Base-by-base conservation (phyloP, 495 filamentous ascomycete genomes). In the Hypomontagnella submonticulosa region DNA sequence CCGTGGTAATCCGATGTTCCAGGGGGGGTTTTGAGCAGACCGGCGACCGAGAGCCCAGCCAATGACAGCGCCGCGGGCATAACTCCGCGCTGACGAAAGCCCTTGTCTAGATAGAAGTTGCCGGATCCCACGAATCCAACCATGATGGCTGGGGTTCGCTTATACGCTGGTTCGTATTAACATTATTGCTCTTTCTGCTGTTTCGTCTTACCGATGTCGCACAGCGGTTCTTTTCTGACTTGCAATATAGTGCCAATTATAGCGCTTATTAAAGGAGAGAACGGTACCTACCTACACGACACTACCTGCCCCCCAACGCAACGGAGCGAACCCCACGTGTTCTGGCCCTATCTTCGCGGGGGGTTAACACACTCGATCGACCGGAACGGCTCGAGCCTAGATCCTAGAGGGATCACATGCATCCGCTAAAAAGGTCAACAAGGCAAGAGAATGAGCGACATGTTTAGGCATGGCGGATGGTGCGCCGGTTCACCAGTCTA, bases 341-440 rank as follows among this genome's bases (percentile, higher is more conserved):
- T 52, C 32, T 16, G 38, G 15, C n/a, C 32, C 23, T 18, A 52
- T 36, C 16, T n/a, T 27, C 30, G 36, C 18, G 33, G 48, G 48
- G 38, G 38, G 27, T 30, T 12, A 16, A 46, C 18, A n/a, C 19
- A n/a, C 50, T 53, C 52, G 52, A 63, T 63, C 60, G 61, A 57
- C 51, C 61, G 37, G 3, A 27, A 34, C 18, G 9, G 9, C 32
- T 49, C 34, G 13, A 48, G 20, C 9, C 40, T 7, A 41, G 43
- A 48, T 36, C 32, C n/a, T 6, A 37, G 32, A 18, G 13, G 4
- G n/a, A 63, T 50, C 19, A 38, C 18, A 38, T 52, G 53, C 46
- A 63, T 50, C 44, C 16, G 16, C 34, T 42, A 11, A 34, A 51
- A 19, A 15, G 34, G 2, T 23, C 41, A 41, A 12, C 20, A 16